phyloP scores from a whole-genome alignment of 345 rosid species.

The Isatis tinctoria region DNA sequence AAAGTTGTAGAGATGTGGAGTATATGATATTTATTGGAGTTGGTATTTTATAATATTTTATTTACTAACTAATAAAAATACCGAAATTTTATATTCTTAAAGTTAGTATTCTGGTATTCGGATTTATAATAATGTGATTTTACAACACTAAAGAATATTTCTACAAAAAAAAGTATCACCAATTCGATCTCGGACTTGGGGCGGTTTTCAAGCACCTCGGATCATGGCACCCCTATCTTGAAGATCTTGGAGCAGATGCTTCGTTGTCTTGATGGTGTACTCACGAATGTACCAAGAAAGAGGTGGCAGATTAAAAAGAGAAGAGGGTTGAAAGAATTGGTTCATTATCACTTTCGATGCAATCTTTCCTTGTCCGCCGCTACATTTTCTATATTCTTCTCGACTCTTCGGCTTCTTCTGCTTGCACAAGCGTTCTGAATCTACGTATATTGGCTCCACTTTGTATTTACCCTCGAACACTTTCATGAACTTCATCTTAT shows the following conservation, averaged over 20 bases:
- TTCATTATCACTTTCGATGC: conserved; percentile 66
- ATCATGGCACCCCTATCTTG: no score
- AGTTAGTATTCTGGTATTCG: no score
- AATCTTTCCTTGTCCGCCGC: conserved; percentile 61
- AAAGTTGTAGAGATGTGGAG: no score
- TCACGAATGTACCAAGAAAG: conserved; percentile 76
- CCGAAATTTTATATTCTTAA: no score
- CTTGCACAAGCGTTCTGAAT: conserved; percentile 51
- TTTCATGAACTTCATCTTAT: conserved; percentile 59
- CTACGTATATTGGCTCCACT: conserved; percentile 60
- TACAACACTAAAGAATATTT: no score
- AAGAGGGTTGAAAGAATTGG: conserved; percentile 68
- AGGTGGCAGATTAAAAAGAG: conserved; percentile 61
- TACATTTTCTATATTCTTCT: conserved; percentile 60
- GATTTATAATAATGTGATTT: no score
- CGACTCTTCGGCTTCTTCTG: conserved; percentile 49
- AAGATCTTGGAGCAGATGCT: conserved; percentile 42
- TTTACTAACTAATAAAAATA: no score
- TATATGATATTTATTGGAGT: no score
- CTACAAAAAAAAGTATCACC: no score
- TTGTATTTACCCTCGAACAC: conserved; percentile 69
- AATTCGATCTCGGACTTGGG: no score
- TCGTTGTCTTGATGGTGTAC: conserved; percentile 60
- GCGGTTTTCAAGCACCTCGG: no score
- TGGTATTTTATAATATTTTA: no score